Base-by-base conservation (phyloP, 176 grass and related monocot species). In the Bonia amplexicaulis region DNA sequence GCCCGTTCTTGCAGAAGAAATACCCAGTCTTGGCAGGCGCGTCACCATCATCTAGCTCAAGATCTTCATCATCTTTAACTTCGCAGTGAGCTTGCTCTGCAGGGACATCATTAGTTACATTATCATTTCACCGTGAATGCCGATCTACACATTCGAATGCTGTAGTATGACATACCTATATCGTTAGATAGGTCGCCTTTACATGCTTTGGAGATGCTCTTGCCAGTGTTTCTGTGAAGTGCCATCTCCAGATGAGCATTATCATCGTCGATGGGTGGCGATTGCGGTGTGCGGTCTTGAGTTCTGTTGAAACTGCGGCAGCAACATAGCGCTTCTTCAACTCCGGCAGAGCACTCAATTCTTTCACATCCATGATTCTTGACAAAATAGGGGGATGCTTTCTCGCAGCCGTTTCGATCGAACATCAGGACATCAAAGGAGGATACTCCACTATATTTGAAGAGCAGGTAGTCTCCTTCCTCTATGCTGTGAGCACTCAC, bases 381-480 rank as follows among this genome's bases (percentile, higher is more conserved):
- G 53, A 20, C 16, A 6, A 62, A 69, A 23, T 26, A 63, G 22
- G 86, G 41, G 23, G 53, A 3, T 33, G 63, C 62, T 71, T 83
- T 83, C 80, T 80, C 49, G n/a, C 87, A 84, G 39, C 81, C 76
- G 2, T 11, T 76, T 0, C 82, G 60, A 12, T 89, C 88, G 6
- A 89, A 85, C 29, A 89, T 44, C n/a, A 85, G 77, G 49, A 89
- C 77, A 26, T 89, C 82, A 29, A 89, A 89, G 71, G 87, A 74
- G 31, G 82, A 89, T 2, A n/a, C 69, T 7, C 88, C 82, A 10
- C 40, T 76, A 31, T 85, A 89, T 13, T 15, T 85, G 87, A 89
- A 85, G 62, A 89, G 51, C 52, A 89, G 26, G 87, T 37, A 59
- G 70, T 89, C 70, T 33, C 82, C 63, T 69, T 85, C 71, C 42